Percentiles rank a stretch among this genome's conserved stretches.
These are phyloP conservation scores for Penicillium cinerascens DNA, from an alignment of 495 filamentous ascomycete species.

Conservation along the genomic window DNA sequence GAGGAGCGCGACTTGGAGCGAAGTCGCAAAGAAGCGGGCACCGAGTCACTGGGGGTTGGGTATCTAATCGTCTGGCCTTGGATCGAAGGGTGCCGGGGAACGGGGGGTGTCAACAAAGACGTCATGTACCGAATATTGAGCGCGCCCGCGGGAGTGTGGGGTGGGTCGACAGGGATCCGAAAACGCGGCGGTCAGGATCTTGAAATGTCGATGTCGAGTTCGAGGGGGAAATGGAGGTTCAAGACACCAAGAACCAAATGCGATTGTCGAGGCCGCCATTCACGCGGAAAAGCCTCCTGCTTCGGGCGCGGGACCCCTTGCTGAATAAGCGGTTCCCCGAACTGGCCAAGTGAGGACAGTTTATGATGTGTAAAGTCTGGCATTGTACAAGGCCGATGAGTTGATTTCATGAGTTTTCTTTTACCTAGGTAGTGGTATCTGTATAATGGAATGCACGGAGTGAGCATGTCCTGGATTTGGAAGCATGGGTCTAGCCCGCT, in stretches of 20 bases:
- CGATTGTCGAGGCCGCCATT: conserved; percentile 19
- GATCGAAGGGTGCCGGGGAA: conserved; percentile 15
- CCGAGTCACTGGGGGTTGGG: not conserved
- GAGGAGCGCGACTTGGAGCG: conserved; percentile 33
- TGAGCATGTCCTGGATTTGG: not conserved
- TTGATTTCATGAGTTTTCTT: not conserved
- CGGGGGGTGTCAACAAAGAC: conserved; percentile 42
- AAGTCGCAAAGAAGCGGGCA: conserved; percentile 13
- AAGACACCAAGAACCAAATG: conserved; percentile 16
- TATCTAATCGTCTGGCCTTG: conserved; percentile 9
- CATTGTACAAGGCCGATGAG: not conserved
- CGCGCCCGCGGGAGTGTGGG: conserved; percentile 26
- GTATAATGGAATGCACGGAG: not conserved
- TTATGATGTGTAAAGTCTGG: not conserved
- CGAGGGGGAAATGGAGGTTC: not conserved
- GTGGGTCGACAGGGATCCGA: conserved; percentile 6
- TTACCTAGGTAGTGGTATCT: not conserved
- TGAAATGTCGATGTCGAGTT: not conserved
- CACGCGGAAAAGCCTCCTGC: conserved; percentile 42
- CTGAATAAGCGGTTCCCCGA: conserved; percentile 30
- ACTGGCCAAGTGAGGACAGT: not conserved
- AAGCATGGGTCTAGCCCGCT: not conserved
- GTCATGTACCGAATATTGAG: conserved; percentile 39
- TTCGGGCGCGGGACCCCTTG: conserved; percentile 23
- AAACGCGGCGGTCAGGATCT: conserved; percentile 2